Evolutionary conservation across 768 basidiomycete species (phyloP), one percentile per base, ranked within the genome.

Genomic region (Saitozyma sp.): DNA sequence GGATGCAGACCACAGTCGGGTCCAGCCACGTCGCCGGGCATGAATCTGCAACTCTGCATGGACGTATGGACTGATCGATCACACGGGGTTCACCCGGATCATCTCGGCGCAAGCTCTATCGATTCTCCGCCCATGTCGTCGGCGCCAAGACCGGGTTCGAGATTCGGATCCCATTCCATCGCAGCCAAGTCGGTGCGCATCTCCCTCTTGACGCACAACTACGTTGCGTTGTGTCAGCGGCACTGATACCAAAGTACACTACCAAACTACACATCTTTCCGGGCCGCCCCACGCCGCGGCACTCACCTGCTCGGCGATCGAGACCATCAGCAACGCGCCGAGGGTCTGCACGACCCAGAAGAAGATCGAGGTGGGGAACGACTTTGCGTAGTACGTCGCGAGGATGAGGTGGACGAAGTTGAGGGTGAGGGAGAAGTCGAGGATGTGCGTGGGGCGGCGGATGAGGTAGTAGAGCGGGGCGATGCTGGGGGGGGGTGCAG

Each of bases 381-480:
- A 66, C 11, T 86, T 85, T 3, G 91, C 86, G 78, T 92, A 92
- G 81, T 97, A 97, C 43, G 91, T 93, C 58, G 96, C 95, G 64
- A 98, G 82, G 59, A 98, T 88, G 61, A 95, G 82, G 79, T 99
- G 96, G 76, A 88, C 90, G 84, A 95, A 90, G 53, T 90, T 81
- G 53, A 98, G 85, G 0, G 96, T 98, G 63, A 95, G 78, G 9
- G 91, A 84, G 80, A 96, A 96, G 81, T 99, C 96, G 69, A 99
- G 88, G 74, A 98, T 89, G 70, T 95, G 85, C 19, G 95, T 90
- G 43, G 96, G 96, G 52, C 91, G 85, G 52, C 92, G 88, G 77
- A 99, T 84, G 73, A 99, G 83, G 65, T 85, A 84, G 80, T 91
- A 98, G 9, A 98, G 83, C 76, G 88, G 93, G 74, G 88, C 88